A percentile compares a stretch with the other conserved stretches of the same genome.
Conservation (phyloP, 176 grass and related monocot genomes). For the Rhynchospora breviuscula region DNA sequence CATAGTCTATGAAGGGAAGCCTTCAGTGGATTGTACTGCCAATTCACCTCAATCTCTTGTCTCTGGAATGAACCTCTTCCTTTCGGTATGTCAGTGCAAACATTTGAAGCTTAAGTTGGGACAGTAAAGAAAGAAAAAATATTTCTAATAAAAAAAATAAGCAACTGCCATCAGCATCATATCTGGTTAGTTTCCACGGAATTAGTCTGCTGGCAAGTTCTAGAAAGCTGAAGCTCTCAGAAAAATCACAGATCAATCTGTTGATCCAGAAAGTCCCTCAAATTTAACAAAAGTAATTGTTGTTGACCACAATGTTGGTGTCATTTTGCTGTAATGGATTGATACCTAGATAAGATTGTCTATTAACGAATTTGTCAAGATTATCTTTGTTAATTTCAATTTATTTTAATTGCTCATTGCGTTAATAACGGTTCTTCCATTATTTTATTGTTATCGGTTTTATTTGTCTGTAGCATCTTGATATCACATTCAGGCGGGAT, state of each 20-base stretch:
- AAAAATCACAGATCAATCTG: too few relatives aligned
- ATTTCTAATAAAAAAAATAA: neutral
- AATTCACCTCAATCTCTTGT: conserved; percentile 69
- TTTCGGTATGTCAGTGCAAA: conserved; percentile 44
- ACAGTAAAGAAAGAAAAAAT: neutral
- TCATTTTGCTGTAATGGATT: neutral
- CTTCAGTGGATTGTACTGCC: conserved; percentile 67
- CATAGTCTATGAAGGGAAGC: conserved; percentile 67
- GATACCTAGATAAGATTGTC: neutral
- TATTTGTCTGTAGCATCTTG: conserved; percentile 51
- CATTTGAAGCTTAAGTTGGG: neutral
- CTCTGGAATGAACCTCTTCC: conserved; percentile 84
- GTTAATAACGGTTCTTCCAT: neutral
- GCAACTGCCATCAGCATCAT: neutral
- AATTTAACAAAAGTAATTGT: neutral
- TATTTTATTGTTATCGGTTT: neutral
- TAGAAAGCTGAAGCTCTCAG: neutral
- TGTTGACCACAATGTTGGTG: neutral
- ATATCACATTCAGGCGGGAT: conserved; percentile 91
- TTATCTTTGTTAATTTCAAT: neutral
- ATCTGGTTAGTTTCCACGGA: neutral
- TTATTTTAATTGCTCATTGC: neutral
- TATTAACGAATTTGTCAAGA: neutral
- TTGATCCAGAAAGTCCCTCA: neutral
- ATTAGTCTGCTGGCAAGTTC: neutral